Percentiles rank a stretch among this genome's conserved stretches.
These are phyloP conservation scores for Beauveria bassiana DNA, from an alignment of 2,329 filamentous ascomycete species.

Conservation along the genomic window DNA sequence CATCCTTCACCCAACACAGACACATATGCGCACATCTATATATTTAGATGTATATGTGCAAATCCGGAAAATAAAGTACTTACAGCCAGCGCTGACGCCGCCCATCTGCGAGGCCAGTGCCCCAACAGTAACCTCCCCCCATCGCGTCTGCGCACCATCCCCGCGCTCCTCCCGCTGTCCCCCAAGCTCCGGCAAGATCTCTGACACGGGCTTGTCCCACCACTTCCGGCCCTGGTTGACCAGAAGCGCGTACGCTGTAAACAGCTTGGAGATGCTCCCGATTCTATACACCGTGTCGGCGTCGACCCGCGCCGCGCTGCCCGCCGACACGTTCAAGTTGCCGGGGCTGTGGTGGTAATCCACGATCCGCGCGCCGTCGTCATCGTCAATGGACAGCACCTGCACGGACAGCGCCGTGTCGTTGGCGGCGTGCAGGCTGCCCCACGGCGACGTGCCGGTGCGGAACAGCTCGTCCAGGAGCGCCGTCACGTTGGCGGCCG, in stretches of 20 bases:
- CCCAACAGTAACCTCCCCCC: conserved; percentile 15
- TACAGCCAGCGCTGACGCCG: conserved; percentile 11
- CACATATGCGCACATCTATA: no score
- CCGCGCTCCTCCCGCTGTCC: not conserved
- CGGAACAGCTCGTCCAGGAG: conserved; percentile 2
- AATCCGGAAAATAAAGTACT: not conserved
- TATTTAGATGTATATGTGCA: no score
- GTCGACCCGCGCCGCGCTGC: conserved; percentile 7
- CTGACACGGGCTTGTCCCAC: not conserved
- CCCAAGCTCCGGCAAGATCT: conserved; percentile 1
- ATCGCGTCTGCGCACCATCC: conserved; percentile 7
- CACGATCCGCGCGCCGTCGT: not conserved
- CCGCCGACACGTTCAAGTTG: conserved; percentile 13
- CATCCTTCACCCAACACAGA: no score
- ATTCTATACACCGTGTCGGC: conserved; percentile 6
- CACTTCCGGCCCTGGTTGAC: not conserved
- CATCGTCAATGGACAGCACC: not conserved
- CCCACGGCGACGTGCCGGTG: conserved; percentile 5
- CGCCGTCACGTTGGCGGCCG: not conserved
- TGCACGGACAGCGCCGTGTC: conserved; percentile 12
- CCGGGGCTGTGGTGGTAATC: conserved; percentile 13
- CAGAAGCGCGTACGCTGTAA: conserved; percentile 2
- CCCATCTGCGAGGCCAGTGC: conserved; percentile 14
- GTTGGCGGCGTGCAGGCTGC: conserved; percentile 4
- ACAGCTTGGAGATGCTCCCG: conserved; percentile 4